Conservation (phyloP, 805 yeast species). For the Lachancea fermentati region DNA sequence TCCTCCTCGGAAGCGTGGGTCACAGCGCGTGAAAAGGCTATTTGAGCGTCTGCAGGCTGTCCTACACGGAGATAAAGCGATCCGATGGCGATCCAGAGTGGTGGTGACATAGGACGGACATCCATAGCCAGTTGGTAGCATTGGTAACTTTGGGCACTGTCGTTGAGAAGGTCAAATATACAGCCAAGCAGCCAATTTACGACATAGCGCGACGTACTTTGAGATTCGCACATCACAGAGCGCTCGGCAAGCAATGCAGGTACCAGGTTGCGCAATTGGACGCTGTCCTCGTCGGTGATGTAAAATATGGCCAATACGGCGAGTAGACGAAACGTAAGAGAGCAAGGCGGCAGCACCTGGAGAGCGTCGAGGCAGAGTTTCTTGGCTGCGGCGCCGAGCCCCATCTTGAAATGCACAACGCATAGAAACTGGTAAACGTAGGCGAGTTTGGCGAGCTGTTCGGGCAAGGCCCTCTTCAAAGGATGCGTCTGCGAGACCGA, state of each 20-base stretch:
- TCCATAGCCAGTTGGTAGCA: constrained; percentile 18
- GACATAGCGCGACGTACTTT: constrained; percentile 2
- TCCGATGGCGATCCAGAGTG: constrained; percentile 65
- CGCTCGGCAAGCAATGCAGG: constrained; percentile 5
- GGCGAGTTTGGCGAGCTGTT: constrained; percentile 3
- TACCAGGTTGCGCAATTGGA: background rate
- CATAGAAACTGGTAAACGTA: constrained; percentile 10
- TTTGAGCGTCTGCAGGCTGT: constrained; percentile 59
- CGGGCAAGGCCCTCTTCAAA: background rate
- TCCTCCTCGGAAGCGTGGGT: constrained; percentile 6
- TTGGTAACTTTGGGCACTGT: constrained; percentile 16
- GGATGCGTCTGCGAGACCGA: background rate
- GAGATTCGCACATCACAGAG: background rate
- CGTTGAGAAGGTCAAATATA: constrained; percentile 8
- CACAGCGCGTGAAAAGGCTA: constrained; percentile 59
- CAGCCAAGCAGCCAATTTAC: constrained; percentile 9
- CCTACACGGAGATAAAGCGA: constrained; percentile 51
- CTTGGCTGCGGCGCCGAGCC: constrained; percentile 1
- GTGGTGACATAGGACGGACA: constrained; percentile 31
- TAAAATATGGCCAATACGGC: constrained; percentile 6
- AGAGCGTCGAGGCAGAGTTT: constrained; percentile 5
- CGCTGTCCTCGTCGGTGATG: constrained; percentile 3
- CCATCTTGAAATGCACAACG: constrained; percentile 8
- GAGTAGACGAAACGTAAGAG: constrained; percentile 3
- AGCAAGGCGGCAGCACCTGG: constrained; percentile 4